phyloP scores from a whole-genome alignment of 352 stramenopile species.

The Blastocystis sp. region DNA sequence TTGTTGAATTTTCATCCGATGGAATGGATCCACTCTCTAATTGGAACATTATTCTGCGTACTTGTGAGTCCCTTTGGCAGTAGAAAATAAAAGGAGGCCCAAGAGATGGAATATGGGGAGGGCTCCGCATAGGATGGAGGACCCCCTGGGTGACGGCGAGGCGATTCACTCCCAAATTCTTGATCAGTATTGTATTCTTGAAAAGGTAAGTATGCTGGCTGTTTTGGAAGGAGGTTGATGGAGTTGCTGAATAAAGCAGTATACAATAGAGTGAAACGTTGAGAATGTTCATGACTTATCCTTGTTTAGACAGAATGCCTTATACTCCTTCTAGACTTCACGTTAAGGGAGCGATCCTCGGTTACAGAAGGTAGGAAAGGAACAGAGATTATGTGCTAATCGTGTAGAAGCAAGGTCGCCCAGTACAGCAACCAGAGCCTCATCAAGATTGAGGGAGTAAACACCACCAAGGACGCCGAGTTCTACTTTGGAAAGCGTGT shows the following conservation, averaged over 20 bases:
- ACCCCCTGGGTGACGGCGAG: neutral
- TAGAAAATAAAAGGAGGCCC: neutral
- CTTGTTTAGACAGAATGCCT: constrained; percentile 51
- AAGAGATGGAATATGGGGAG: neutral
- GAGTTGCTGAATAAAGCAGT: neutral
- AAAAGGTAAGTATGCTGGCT: neutral
- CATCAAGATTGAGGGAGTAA: constrained; percentile 95
- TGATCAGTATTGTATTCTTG: constrained; percentile 6
- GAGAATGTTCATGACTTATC: neutral
- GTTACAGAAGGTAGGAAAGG: constrained; percentile 82
- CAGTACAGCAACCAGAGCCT: constrained; percentile 93
- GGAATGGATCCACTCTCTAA: no score
- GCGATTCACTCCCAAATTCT: neutral
- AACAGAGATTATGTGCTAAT: neutral
- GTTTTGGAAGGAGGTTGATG: neutral
- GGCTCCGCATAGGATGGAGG: neutral
- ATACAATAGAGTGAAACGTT: no score
- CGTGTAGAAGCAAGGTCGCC: constrained; percentile 66
- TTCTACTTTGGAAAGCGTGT: constrained; percentile 99
- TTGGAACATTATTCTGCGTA: no score
- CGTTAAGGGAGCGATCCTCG: constrained; percentile 94
- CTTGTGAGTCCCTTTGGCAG: neutral
- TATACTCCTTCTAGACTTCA: constrained; percentile 83
- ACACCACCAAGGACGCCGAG: constrained; percentile 89
- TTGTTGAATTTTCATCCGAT: neutral